Evolutionary conservation across 495 filamentous ascomycete species (phyloP).

Genomic region (Hypoxylon perforatum): DNA sequence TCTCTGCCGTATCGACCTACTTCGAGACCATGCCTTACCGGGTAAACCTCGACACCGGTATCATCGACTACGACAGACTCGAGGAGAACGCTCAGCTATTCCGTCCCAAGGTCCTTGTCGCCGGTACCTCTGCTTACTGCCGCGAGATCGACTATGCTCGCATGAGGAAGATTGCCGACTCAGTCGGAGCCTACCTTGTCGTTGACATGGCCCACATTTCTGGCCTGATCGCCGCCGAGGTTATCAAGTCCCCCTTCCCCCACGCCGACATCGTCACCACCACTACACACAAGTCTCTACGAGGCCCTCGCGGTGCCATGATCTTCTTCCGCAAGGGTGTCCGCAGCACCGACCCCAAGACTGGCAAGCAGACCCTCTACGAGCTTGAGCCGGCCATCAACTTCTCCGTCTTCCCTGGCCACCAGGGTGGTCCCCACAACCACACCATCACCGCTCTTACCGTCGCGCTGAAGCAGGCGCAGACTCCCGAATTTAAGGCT

Average conservation of each 20-base stretch:
- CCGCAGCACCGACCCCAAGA: slow-evolving; percentile 86
- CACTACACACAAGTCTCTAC: slow-evolving; percentile 99
- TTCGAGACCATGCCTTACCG: slow-evolving; percentile 96
- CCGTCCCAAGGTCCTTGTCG: slow-evolving; percentile 94
- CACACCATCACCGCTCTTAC: slow-evolving; percentile 99
- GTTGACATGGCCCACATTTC: slow-evolving; percentile 99
- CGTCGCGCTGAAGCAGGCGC: slow-evolving; percentile 95
- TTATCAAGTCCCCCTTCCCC: slow-evolving; percentile 93
- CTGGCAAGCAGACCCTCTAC: slow-evolving; percentile 88
- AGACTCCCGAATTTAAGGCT: slow-evolving; percentile 90
- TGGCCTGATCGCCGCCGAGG: slow-evolving; percentile 89
- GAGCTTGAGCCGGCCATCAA: slow-evolving; percentile 97
- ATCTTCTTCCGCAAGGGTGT: slow-evolving; percentile 99
- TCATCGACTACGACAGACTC: slow-evolving; percentile 96
- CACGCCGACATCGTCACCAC: slow-evolving; percentile 98
- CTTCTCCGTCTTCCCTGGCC: slow-evolving; percentile 98
- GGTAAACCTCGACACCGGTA: slow-evolving; percentile 88
- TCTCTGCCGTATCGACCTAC: slow-evolving; percentile 93
- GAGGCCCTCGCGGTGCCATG: slow-evolving; percentile 98
- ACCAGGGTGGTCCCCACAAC: slow-evolving; percentile 99
- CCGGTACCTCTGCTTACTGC: slow-evolving; percentile 98
- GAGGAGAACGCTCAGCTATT: slow-evolving; percentile 94
- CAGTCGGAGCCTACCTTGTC: slow-evolving; percentile 92
- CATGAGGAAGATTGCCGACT: slow-evolving; percentile 97
- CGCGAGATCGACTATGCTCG: slow-evolving; percentile 95